Evolutionary conservation across 1,284 basidiomycete species (phyloP).

Genomic region (Heterobasidion annosum): DNA sequence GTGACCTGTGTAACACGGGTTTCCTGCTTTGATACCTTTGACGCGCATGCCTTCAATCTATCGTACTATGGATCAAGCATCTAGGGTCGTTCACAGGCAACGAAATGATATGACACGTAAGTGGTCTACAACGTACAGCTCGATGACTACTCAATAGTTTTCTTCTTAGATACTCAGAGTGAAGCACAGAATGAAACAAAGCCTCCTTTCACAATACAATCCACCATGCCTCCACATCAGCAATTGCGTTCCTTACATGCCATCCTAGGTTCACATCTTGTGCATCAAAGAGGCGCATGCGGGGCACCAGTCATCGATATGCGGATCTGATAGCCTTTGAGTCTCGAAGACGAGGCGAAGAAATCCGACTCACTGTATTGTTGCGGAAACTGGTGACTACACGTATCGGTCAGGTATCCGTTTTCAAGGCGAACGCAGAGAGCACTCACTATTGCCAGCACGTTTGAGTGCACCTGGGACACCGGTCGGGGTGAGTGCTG

Average conservation of each 20-base stretch:
- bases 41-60: neutral
- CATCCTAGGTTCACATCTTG: neutral
- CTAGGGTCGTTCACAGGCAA: neutral
- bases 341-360: conserved; percentile 5
- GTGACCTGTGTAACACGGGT: neutral
- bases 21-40: neutral
- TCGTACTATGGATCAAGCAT: neutral
- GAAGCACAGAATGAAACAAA: too few relatives aligned
- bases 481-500: conserved; percentile 41
- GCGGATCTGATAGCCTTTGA: conserved; percentile 24
- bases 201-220: too few relatives aligned
- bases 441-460: conserved; percentile 67
- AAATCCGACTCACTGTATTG: conserved; percentile 42
- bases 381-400: conserved; percentile 57
- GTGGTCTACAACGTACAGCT: too few relatives aligned
- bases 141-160: too few relatives aligned
- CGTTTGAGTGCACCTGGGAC: conserved; percentile 42
- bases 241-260: too few relatives aligned
- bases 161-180: too few relatives aligned
- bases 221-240: too few relatives aligned
- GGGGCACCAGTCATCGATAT: conserved; percentile 39
- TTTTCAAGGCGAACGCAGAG: neutral
- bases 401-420: neutral
- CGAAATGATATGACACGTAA: too few relatives aligned
- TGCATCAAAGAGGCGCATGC: neutral